Percentiles rank a stretch among this genome's conserved stretches.
Evolutionary conservation across 345 rosid species (phyloP).

Genomic region (Microcos paniculata): DNA sequence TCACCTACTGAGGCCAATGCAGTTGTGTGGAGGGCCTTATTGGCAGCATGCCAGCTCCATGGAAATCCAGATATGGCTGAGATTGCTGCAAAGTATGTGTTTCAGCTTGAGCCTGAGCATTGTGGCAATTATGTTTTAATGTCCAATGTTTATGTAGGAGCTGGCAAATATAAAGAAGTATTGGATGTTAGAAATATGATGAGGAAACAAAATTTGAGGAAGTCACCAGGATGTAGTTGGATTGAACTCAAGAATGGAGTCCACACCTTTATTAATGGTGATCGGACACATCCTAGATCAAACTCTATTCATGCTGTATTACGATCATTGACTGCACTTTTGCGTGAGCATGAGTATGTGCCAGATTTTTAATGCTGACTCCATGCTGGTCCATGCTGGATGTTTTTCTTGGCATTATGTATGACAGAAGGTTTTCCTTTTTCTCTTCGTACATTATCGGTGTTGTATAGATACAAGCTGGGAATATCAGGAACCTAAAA

Average conservation of each 20-base stretch:
- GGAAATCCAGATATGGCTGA: constrained; percentile 38
- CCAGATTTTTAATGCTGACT: not conserved
- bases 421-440: not conserved
- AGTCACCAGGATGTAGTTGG: constrained; percentile 56
- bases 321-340: constrained; percentile 31
- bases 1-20: constrained; percentile 43
- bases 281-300: constrained; percentile 38
- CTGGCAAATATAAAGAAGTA: constrained; percentile 43
- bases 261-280: constrained; percentile 37
- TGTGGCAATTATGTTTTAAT: constrained; percentile 46
- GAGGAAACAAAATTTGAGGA: constrained; percentile 44
- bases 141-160: constrained; percentile 46
- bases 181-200: constrained; percentile 40
- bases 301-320: constrained; percentile 29
- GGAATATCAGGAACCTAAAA: not conserved
- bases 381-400: not conserved
- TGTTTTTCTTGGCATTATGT: not conserved
- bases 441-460: not conserved
- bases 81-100: constrained; percentile 31
- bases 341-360: constrained; percentile 30
- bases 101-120: constrained; percentile 46
- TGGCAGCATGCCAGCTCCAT: constrained; percentile 50
- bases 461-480: not conserved
- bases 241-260: constrained; percentile 36
- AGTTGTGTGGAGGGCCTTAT: constrained; percentile 61